Percentiles rank a stretch among this genome's conserved stretches.
These are phyloP conservation scores for Rhizomucor pusillus DNA, from an alignment of 371 early-diverging fungal genomes.

Conservation along the genomic window DNA sequence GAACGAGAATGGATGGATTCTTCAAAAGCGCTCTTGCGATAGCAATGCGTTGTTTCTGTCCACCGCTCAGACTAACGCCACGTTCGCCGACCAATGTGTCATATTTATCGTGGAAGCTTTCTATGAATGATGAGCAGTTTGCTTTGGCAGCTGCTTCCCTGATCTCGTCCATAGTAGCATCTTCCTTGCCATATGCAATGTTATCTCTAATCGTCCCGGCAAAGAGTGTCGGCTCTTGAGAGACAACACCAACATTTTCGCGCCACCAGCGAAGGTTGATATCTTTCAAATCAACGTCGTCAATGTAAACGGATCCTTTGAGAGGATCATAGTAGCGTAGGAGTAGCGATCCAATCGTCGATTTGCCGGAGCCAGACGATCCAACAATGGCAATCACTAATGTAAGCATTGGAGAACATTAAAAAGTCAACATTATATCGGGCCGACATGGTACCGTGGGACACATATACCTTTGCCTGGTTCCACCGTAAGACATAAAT, in stretches of 20 bases:
- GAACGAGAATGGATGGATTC: slow-evolving; percentile 69
- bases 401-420: not conserved
- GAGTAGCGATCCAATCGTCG: slow-evolving; percentile 65
- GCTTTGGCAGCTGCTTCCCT: slow-evolving; percentile 60
- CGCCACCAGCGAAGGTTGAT: slow-evolving; percentile 54
- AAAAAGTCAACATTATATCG: not conserved
- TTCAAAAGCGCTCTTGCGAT: slow-evolving; percentile 77
- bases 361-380: slow-evolving; percentile 74
- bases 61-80: slow-evolving; percentile 75
- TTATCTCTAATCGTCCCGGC: slow-evolving; percentile 80
- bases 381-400: slow-evolving; percentile 58
- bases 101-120: slow-evolving; percentile 58
- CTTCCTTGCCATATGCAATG: slow-evolving; percentile 63
- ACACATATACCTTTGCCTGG: slow-evolving; percentile 51
- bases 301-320: slow-evolving; percentile 52
- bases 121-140: slow-evolving; percentile 66
- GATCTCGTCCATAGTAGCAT: slow-evolving; percentile 58
- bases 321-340: slow-evolving; percentile 72
- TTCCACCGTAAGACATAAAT: slow-evolving; percentile 62
- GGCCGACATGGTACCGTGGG: no score
- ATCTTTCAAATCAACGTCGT: slow-evolving; percentile 55
- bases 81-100: slow-evolving; percentile 71
- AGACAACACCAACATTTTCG: slow-evolving; percentile 65
- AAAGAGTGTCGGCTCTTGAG: slow-evolving; percentile 85
- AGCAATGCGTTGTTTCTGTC: slow-evolving; percentile 81